Percentiles rank a stretch among this genome's conserved stretches.
phyloP scores from a whole-genome alignment of 306 rosid genomes.

The Luffa acutangula region DNA sequence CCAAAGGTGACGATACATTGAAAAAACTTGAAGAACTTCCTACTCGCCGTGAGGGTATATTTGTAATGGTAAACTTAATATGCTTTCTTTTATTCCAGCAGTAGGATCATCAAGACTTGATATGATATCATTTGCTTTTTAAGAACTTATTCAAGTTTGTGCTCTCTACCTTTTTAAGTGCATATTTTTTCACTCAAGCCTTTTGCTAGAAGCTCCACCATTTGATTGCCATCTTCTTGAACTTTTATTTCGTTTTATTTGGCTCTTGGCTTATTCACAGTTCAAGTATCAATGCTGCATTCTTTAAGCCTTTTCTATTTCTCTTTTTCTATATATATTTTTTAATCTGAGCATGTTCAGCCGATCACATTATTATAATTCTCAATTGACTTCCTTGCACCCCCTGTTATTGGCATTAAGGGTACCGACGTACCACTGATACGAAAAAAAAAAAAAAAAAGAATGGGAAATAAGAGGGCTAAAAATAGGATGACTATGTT shows the following conservation, averaged over 20 bases:
- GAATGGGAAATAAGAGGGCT: neutral
- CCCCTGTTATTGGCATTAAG: neutral
- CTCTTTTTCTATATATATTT: neutral
- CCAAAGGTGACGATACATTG: slow-evolving; percentile 79
- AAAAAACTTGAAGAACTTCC: slow-evolving; percentile 77
- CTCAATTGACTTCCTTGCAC: neutral
- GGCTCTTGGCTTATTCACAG: neutral
- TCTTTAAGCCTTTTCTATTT: neutral
- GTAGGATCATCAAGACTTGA: neutral
- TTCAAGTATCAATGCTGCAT: neutral
- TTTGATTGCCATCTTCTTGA: neutral
- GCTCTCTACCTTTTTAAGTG: neutral
- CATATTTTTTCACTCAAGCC: neutral
- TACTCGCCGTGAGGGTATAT: slow-evolving; percentile 77
- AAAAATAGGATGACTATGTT: neutral
- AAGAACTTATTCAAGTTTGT: neutral
- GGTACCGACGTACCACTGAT: neutral
- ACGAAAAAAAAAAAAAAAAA: neutral
- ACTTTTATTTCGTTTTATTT: neutral
- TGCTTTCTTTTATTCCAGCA: slow-evolving; percentile 4
- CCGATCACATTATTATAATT: neutral
- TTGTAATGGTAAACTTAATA: slow-evolving; percentile 61
- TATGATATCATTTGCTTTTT: neutral
- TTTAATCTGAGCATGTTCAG: neutral
- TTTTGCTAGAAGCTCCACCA: neutral